Evolutionary conservation across 2,329 filamentous ascomycete genomes (phyloP), one percentile per base, ranked within the genome.

Genomic region (Fusarium veterinarium): DNA sequence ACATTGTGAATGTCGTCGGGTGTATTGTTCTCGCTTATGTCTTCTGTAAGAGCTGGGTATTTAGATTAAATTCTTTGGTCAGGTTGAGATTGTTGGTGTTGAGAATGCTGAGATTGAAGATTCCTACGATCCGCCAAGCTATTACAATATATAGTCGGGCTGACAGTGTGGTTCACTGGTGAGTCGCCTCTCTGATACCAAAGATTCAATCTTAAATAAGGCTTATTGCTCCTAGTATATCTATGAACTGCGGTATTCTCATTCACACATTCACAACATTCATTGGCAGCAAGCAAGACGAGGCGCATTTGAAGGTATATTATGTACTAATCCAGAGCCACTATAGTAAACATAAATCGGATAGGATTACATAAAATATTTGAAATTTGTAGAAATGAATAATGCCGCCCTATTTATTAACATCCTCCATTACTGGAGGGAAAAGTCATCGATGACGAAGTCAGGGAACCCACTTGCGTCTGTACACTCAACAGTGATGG

Each of bases 361-460:
- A 44, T n/a, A 19, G 19, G 8, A n/a, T 5, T 37, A 37, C 46
- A 5, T 28, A 23, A 9, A 37, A 28, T 48, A 30, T 9, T 6
- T 25, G n/a, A 19, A 37, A 13, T 17, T 2, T 25, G 7, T 0
- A 59, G 35, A 49, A 59, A 13, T 19, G 12, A 40, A 49, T 20
- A 5, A 6, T n/a, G 16, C 35, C 33, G n/a, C 25, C 5, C 25
- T 13, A 6, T 14, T 14, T 8, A 33, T 48, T 1, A 58, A 16
- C 3, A 19, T n/a, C 2, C 17, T 53, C 20, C 9, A 17, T 42
- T 53, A 51, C 17, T 62, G 33, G 0, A 64, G 60, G 1, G 6
- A 5, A 23, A 66, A 58, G 37, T 65, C 63, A 6, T 66, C 63
- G 1, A 66, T 48, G 0, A 6, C n/a, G 10, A 66, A 66, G 25